phyloP scores from a whole-genome alignment of 2,329 filamentous ascomycete genomes.

The Neonectria neomacrospora region DNA sequence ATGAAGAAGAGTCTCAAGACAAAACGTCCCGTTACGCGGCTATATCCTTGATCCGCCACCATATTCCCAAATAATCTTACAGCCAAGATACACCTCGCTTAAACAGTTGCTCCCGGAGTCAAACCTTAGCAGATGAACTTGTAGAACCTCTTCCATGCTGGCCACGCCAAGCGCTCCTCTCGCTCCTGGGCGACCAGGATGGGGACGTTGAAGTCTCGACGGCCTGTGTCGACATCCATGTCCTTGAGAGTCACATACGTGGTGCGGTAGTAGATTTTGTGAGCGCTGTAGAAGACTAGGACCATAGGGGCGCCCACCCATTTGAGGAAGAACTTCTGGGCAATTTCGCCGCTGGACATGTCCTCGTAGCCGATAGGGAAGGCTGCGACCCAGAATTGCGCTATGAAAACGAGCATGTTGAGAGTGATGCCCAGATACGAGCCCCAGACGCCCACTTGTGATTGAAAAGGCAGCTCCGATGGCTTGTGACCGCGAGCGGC shows the following conservation, averaged over 20 bases:
- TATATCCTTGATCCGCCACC: neutral
- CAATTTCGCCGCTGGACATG: conserved; percentile 58
- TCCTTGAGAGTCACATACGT: conserved; percentile 73
- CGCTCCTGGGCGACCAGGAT: conserved; percentile 82
- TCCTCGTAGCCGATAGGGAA: conserved; percentile 73
- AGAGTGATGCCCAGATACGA: conserved; percentile 83
- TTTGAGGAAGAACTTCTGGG: conserved; percentile 76
- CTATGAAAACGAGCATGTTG: conserved; percentile 79
- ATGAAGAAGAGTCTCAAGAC: conserved; percentile 5
- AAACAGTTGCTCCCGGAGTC: neutral
- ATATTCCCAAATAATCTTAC: conserved; percentile 19
- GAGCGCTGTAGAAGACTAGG: conserved; percentile 73
- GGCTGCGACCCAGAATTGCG: conserved; percentile 89
- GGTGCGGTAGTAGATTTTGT: conserved; percentile 81
- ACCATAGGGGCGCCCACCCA: conserved; percentile 79
- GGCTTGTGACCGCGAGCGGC: conserved; percentile 73
- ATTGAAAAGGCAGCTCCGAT: conserved; percentile 81
- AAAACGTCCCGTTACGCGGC: conserved; percentile 3
- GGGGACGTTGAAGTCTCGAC: conserved; percentile 84
- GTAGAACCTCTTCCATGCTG: conserved; percentile 80
- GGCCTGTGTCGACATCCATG: conserved; percentile 89
- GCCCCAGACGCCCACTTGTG: conserved; percentile 81
- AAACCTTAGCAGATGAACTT: conserved; percentile 72
- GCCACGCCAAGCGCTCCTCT: conserved; percentile 78
- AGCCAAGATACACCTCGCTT: neutral